phyloP scores from a whole-genome alignment of 768 basidiomycete species.

The Trametopsis cervina region DNA sequence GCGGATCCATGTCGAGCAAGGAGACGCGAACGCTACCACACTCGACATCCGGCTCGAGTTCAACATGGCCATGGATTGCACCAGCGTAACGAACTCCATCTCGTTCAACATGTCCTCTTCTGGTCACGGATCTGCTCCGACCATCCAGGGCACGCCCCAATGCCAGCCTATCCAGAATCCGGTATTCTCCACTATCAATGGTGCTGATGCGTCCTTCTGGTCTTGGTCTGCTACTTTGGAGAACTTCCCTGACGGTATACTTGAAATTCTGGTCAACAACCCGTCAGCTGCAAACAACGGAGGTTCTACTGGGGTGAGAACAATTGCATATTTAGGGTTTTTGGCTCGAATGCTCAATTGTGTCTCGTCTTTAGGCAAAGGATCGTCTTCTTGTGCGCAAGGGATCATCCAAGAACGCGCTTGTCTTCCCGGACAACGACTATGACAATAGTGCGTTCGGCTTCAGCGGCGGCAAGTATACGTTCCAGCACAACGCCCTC shows the following conservation, averaged over 20 bases:
- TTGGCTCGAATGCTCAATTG: background rate
- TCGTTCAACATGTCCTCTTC: conserved; percentile 66
- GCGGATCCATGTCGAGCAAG: conserved; percentile 46
- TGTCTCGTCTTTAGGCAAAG: conserved; percentile 33
- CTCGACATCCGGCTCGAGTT: conserved; percentile 74
- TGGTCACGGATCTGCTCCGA: conserved; percentile 50
- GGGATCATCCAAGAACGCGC: conserved; percentile 64
- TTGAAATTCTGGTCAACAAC: conserved; percentile 63
- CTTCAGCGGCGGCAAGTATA: conserved; percentile 56
- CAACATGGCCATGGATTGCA: conserved; percentile 69
- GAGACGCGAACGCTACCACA: conserved; percentile 44
- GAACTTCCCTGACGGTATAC: conserved; percentile 77
- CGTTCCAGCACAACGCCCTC: conserved; percentile 73
- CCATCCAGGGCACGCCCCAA: conserved; percentile 33
- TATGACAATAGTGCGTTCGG: conserved; percentile 61
- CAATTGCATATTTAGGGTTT: conserved; percentile 8
- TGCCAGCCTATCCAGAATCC: conserved; percentile 48
- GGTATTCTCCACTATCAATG: conserved; percentile 42
- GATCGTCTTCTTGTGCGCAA: conserved; percentile 82
- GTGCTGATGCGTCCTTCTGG: conserved; percentile 53
- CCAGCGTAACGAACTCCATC: conserved; percentile 54
- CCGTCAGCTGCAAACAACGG: conserved; percentile 34
- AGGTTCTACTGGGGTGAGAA: conserved; percentile 47
- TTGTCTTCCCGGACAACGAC: conserved; percentile 83
- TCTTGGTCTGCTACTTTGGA: conserved; percentile 68